phyloP scores from a whole-genome alignment of 306 rosid species.

The Trifolium subterraneum region DNA sequence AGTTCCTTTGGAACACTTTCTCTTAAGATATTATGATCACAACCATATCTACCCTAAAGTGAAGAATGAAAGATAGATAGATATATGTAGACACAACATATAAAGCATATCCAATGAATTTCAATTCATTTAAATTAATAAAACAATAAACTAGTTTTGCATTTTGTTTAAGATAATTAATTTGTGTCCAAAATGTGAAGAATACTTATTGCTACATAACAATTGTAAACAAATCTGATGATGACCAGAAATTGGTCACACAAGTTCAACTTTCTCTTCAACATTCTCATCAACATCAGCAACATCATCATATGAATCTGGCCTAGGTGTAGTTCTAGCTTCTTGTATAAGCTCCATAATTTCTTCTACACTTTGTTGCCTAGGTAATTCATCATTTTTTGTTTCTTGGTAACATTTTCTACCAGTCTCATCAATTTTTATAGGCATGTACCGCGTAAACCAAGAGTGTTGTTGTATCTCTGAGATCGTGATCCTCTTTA shows the following conservation, averaged over 20 bases:
- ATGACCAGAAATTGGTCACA: not conserved
- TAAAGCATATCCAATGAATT: no score
- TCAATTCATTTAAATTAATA: no score
- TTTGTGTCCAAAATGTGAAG: not conserved
- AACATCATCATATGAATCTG: conserved; percentile 46
- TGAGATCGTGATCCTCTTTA: conserved; percentile 73
- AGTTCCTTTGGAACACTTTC: no score
- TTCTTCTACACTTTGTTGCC: conserved; percentile 81
- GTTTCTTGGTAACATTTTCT: conserved; percentile 43
- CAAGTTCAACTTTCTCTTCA: conserved; percentile 49
- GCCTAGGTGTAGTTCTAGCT: conserved; percentile 56
- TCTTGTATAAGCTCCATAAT: conserved; percentile 63
- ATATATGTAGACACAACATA: no score
- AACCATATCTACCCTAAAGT: no score
- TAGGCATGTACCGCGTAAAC: conserved; percentile 76
- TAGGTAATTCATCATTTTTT: conserved; percentile 44
- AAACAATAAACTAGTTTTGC: not conserved
- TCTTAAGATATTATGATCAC: no score
- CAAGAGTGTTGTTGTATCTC: conserved; percentile 89
- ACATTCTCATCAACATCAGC: conserved; percentile 47
- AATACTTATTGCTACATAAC: not conserved
- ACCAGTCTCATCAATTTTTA: conserved; percentile 66
- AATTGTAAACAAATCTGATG: not conserved
- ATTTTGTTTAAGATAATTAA: not conserved
- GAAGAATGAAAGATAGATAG: no score